Evolutionary conservation across 768 basidiomycete species (phyloP).

Genomic region (Russula sp.): DNA sequence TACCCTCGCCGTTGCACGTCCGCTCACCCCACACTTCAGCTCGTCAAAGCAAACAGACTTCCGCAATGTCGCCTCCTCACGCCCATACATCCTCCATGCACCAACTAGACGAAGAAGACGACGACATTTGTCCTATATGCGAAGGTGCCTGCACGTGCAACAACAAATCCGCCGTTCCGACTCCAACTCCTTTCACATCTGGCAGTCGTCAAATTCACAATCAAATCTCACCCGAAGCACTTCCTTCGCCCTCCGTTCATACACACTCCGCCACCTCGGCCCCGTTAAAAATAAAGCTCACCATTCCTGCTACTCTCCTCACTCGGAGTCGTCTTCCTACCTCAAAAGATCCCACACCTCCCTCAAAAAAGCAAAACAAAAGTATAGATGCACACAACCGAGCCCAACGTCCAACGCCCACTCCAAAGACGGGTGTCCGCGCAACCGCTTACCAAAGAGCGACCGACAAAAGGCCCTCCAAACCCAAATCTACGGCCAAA

Average conservation of each 20-base stretch:
- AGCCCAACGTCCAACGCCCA: conserved; percentile 14
- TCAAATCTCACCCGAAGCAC: conserved; percentile 5
- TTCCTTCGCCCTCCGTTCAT: background rate
- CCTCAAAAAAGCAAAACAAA: conserved; percentile 19
- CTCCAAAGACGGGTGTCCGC: conserved; percentile 4
- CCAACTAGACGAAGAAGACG: conserved; percentile 66
- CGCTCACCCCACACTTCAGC: conserved; percentile 29
- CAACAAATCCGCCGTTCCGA: conserved; percentile 29
- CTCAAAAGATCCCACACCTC: background rate
- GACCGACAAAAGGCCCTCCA: conserved; percentile 15
- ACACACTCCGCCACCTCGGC: conserved; percentile 4
- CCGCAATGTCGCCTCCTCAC: conserved; percentile 63
- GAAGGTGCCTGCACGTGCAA: conserved; percentile 83
- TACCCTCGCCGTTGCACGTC: conserved; percentile 5
- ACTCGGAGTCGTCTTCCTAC: conserved; percentile 15
- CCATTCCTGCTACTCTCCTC: conserved; percentile 22
- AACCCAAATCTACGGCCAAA: conserved; percentile 17
- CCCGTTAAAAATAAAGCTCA: conserved; percentile 26
- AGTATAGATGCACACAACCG: conserved; percentile 1
- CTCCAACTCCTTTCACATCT: conserved; percentile 1
- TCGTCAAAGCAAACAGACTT: conserved; percentile 46
- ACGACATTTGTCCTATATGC: conserved; percentile 87
- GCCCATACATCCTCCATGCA: conserved; percentile 46
- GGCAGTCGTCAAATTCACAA: conserved; percentile 3
- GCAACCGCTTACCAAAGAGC: background rate